A percentile compares a stretch with the other conserved stretches of the same genome.
phyloP scores from a whole-genome alignment of 2,329 filamentous ascomycete genomes.

The Colletotrichum lupini region DNA sequence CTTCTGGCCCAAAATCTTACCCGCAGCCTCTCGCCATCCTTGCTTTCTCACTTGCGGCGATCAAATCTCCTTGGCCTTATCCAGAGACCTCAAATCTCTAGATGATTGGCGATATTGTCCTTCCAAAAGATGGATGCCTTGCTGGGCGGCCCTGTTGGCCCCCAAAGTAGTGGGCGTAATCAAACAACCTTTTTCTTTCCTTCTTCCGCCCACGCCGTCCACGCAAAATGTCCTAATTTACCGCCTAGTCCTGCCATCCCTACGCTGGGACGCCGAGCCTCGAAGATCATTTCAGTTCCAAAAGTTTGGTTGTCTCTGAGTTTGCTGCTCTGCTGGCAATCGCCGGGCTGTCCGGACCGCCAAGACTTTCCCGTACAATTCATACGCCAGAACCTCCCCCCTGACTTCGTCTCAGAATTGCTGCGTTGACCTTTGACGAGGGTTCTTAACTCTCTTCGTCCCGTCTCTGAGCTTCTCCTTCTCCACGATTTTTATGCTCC shows the following conservation, averaged over 20 bases:
- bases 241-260: slow-evolving; percentile 1
- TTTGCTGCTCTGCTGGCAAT: not conserved
- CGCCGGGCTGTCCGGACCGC: slow-evolving; percentile 3
- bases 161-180: not conserved
- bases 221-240: not conserved
- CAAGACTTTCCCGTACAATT: slow-evolving; percentile 6
- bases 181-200: not conserved
- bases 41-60: not conserved
- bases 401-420: slow-evolving; percentile 17
- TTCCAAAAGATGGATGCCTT: not conserved
- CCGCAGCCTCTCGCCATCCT: not conserved
- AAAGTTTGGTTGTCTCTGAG: not conserved
- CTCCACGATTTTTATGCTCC: not conserved
- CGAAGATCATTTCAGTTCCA: not conserved
- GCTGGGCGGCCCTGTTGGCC: not conserved
- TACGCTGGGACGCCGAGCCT: not conserved
- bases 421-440: not conserved
- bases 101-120: no score
- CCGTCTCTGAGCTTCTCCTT: not conserved
- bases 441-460: not conserved
- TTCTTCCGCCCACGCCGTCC: not conserved
- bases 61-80: not conserved
- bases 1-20: not conserved
- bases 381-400: not conserved
- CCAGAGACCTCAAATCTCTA: not conserved